These are phyloP conservation scores for Hexamita inflata DNA, from an alignment of 208 protist species.

Conservation along the genomic window DNA sequence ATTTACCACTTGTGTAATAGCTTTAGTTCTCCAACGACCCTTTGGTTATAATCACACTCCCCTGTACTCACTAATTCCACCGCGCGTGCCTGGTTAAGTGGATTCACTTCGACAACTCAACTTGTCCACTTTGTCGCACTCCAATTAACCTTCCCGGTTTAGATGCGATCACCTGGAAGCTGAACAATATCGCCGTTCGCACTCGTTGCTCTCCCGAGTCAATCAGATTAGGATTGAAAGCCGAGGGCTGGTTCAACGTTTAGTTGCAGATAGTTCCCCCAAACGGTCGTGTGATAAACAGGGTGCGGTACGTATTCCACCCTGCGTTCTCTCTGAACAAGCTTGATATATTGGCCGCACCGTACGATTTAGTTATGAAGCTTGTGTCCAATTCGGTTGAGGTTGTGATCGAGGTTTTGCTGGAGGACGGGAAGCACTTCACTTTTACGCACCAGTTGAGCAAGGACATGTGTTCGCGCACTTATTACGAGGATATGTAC, in stretches of 20 bases:
- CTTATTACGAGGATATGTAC: conserved; percentile 16
- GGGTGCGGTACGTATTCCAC: conserved; percentile 33
- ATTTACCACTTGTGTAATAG: too few relatives aligned
- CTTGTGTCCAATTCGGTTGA: conserved; percentile 28
- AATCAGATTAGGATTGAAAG: conserved; percentile 11
- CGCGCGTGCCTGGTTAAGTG: conserved; percentile 26
- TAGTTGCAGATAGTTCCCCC: conserved; percentile 33
- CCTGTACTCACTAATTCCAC: conserved; percentile 34
- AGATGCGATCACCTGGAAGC: conserved; percentile 4
- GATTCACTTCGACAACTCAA: conserved; percentile 28
- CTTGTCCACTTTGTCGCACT: conserved; percentile 29
- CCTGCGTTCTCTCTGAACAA: conserved; percentile 38
- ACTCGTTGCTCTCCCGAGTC: conserved; percentile 31
- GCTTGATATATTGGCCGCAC: conserved; percentile 20
- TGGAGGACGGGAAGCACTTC: not conserved
- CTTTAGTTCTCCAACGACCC: too few relatives aligned
- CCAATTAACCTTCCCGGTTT: not conserved
- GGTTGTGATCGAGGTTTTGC: not conserved
- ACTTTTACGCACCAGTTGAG: conserved; percentile 6
- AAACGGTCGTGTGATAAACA: not conserved
- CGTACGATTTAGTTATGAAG: conserved; percentile 37
- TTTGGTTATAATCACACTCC: not conserved
- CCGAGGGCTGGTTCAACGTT: conserved; percentile 37
- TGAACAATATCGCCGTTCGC: conserved; percentile 30
- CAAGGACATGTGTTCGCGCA: conserved; percentile 2